These are phyloP conservation scores for Physocladia obscura DNA, from an alignment of 192 early-diverging fungal genomes.

Conservation along the genomic window DNA sequence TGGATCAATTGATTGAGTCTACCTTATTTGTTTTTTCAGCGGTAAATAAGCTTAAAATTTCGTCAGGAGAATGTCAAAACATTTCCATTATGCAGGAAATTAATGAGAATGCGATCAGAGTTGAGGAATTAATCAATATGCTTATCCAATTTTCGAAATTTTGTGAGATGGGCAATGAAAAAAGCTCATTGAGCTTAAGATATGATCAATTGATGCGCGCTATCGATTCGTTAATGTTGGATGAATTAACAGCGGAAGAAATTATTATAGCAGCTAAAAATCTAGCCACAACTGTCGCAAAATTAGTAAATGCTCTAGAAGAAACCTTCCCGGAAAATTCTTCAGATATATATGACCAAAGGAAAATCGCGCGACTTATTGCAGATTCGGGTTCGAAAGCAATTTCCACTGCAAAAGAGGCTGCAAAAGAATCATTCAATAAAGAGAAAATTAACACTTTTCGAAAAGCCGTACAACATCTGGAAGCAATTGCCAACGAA, in stretches of 20 bases:
- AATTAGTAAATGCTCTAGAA: slow-evolving; percentile 54
- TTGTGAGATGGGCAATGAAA: slow-evolving; percentile 15
- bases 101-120: slow-evolving; percentile 37
- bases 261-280: slow-evolving; percentile 49
- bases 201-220: slow-evolving; percentile 46
- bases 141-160: slow-evolving; percentile 50
- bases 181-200: slow-evolving; percentile 41
- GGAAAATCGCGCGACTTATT: slow-evolving; percentile 39
- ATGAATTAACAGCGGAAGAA: slow-evolving; percentile 39
- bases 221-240: slow-evolving; percentile 40
- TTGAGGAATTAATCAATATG: slow-evolving; percentile 48
- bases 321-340: slow-evolving; percentile 24
- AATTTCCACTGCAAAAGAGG: slow-evolving; percentile 51
- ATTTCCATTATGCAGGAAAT: slow-evolving; percentile 27
- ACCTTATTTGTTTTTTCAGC: slow-evolving; percentile 45
- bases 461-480: slow-evolving; percentile 18
- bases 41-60: slow-evolving; percentile 28
- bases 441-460: not conserved
- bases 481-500: slow-evolving; percentile 15
- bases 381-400: slow-evolving; percentile 48
- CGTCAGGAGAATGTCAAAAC: slow-evolving; percentile 18
- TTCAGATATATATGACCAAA: no score
- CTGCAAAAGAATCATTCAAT: slow-evolving; percentile 33
- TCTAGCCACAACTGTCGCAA: slow-evolving; percentile 46
- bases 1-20: slow-evolving; percentile 52